Conservation (phyloP, 2,329 filamentous ascomycete genomes). For the Elsinoe fawcettii region DNA sequence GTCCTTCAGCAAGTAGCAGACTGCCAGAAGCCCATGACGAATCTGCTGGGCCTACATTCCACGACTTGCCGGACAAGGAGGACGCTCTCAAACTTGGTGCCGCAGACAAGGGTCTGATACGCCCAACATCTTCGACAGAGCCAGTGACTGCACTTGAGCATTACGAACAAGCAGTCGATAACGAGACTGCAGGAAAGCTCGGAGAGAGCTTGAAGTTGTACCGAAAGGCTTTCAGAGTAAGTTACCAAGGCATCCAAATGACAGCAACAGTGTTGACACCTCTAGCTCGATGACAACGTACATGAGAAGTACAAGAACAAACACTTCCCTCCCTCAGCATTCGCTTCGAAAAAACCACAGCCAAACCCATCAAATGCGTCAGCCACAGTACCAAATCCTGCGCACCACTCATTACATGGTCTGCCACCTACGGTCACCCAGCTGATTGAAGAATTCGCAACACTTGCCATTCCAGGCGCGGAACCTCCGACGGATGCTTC, state of each 20-base stretch:
- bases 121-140: conserved; percentile 34
- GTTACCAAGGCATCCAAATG: conserved; percentile 21
- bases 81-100: conserved; percentile 35
- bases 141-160: conserved; percentile 78
- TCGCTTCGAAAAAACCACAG: conserved; percentile 41
- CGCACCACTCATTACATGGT: conserved; percentile 50
- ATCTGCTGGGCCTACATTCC: conserved; percentile 35
- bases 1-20: background rate
- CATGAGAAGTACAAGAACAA: conserved; percentile 85
- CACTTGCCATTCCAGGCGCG: conserved; percentile 58
- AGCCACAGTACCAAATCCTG: conserved; percentile 40
- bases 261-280: conserved; percentile 7
- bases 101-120: conserved; percentile 33
- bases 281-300: conserved; percentile 71
- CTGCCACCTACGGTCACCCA: conserved; percentile 51
- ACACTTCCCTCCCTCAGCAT: conserved; percentile 64
- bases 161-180: conserved; percentile 85
- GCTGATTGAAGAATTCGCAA: conserved; percentile 68
- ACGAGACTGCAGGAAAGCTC: conserved; percentile 73
- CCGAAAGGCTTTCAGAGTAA: conserved; percentile 77
- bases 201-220: conserved; percentile 86
- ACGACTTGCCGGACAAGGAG: conserved; percentile 41
- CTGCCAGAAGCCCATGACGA: conserved; percentile 27
- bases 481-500: conserved; percentile 64
- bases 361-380: conserved; percentile 26